Conservation (phyloP, 2,329 filamentous ascomycete genomes). For the Penicillium sp. region DNA sequence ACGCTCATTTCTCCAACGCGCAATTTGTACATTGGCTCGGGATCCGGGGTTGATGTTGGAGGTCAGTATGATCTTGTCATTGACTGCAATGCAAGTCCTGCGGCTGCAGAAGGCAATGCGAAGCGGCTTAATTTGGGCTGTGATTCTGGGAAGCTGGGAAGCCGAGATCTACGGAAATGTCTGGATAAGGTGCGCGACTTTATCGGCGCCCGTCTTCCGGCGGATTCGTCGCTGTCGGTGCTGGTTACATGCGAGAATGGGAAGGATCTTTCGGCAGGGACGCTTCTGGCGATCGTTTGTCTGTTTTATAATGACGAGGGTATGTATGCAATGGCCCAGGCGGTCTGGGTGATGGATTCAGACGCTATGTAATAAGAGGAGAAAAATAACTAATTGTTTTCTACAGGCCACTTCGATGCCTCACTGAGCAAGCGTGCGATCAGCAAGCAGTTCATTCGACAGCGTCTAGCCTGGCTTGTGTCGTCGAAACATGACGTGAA, state of each 20-base stretch:
- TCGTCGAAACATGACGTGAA: constrained; percentile 69
- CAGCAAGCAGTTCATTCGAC: constrained; percentile 68
- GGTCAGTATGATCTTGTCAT: constrained; percentile 40
- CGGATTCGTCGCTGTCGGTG: constrained; percentile 30
- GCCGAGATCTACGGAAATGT: constrained; percentile 67
- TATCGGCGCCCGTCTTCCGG: constrained; percentile 32
- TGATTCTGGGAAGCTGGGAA: constrained; percentile 65
- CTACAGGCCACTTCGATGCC: constrained; percentile 27
- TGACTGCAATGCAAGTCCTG: constrained; percentile 30
- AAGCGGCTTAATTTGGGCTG: constrained; percentile 52
- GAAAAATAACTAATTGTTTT: constrained; percentile 10
- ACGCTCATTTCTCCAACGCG: constrained; percentile 33
- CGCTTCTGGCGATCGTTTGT: constrained; percentile 67
- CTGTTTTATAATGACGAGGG: constrained; percentile 61
- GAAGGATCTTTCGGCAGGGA: constrained; percentile 70
- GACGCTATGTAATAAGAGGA: constrained; percentile 16
- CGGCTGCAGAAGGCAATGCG: constrained; percentile 32
- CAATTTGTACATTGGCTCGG: constrained; percentile 29
- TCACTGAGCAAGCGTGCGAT: constrained; percentile 34
- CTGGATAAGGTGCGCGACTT: constrained; percentile 57
- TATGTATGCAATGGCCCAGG: constrained; percentile 19
- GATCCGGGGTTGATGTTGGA: constrained; percentile 29
- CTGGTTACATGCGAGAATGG: constrained; percentile 67
- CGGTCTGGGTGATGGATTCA: constrained; percentile 8
- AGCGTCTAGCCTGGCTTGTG: constrained; percentile 72